Base-by-base conservation (phyloP, 2,329 filamentous ascomycete species). In the Botryotinia narcissicola region DNA sequence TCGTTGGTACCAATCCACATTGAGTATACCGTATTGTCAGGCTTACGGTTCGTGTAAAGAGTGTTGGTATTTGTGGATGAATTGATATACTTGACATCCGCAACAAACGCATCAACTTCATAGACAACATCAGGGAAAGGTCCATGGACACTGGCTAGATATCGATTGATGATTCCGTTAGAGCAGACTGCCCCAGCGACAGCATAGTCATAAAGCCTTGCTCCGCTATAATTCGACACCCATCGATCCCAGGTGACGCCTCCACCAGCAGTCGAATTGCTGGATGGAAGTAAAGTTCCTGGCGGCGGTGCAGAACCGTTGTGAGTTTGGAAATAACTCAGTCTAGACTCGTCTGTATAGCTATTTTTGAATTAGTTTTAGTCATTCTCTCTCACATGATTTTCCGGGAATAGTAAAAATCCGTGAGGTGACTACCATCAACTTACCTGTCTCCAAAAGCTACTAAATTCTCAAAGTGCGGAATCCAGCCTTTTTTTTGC, bases 1-100 rank as follows among this genome's bases (percentile, higher is more conserved):
- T 96, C 93, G 79, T 95, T 95, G 37, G 92, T 94, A 4, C 93
- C 93, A 78, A 95, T 94, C 91, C 91, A 95, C 69, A 95, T 87
- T 1, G 89, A 86, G 78, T 94, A 95, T 3, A 93, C 89, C 0
- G 92, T 93, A 75, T 90, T 89, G 44, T 87, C 82, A 2, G 86
- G 77, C 3, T 84, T 85, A 63, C 85, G 82, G 75, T 84, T 78
- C 0, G 82, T 81, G 75, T 85, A 87, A 7, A 87, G 80, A 2
- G 82, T 80, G 73, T 82, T 80, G 70, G 81, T 80, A 3, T 75
- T 72, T 0, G 80, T 80, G 2, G 76, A 73, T 40, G 74, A 64
- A 73, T 81, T 80, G 71, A 80, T 75, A 48, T 76, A 84, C 6
- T 80, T 79, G 5, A 83, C 76, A 71, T 90, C 88, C 32, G 85